These are phyloP conservation scores for Sapria himalayana DNA, from an alignment of 345 rosid genomes.

Conservation along the genomic window DNA sequence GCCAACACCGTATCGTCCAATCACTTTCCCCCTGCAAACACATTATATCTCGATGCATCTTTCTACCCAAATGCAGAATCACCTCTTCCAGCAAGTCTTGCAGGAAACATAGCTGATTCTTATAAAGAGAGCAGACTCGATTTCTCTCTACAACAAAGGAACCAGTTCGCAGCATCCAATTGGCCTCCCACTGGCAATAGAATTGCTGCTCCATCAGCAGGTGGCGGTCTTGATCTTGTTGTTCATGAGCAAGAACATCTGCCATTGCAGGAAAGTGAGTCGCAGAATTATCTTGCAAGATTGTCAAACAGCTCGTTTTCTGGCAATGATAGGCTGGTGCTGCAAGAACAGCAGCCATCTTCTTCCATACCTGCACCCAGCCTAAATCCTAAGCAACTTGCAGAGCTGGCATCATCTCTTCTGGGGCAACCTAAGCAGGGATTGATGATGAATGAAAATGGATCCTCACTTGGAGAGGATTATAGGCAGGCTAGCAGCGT, in stretches of 20 bases:
- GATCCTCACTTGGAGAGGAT: conserved; percentile 13
- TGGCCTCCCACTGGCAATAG: conserved; percentile 7
- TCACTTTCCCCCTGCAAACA: conserved; percentile 14
- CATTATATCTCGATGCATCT: conserved; percentile 20
- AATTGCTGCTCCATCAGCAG: too few relatives aligned
- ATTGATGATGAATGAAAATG: conserved; percentile 18
- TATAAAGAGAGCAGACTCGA: conserved; percentile 12
- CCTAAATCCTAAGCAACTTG: too few relatives aligned
- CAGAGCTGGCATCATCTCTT: conserved; percentile 49
- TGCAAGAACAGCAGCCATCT: conserved; percentile 24
- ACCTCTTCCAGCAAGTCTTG: conserved; percentile 11
- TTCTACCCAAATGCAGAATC: conserved; percentile 17
- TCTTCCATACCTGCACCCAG: conserved; percentile 13
- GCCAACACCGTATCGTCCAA: conserved; percentile 13
- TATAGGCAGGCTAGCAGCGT: conserved; percentile 11
- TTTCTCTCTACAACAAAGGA: conserved; percentile 16
- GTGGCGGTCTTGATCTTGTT: conserved; percentile 5
- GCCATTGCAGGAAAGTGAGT: too few relatives aligned
- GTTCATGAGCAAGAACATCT: too few relatives aligned
- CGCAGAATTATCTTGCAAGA: too few relatives aligned
- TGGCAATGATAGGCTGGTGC: conserved; percentile 10
- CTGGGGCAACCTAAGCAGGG: conserved; percentile 30
- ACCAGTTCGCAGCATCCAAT: conserved; percentile 13
- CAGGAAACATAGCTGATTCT: conserved; percentile 23
- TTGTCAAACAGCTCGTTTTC: conserved; percentile 12